A percentile compares a stretch with the other conserved stretches of the same genome.
phyloP scores from a whole-genome alignment of 1,284 basidiomycete species.

The Cryptococcus amylolentus region DNA sequence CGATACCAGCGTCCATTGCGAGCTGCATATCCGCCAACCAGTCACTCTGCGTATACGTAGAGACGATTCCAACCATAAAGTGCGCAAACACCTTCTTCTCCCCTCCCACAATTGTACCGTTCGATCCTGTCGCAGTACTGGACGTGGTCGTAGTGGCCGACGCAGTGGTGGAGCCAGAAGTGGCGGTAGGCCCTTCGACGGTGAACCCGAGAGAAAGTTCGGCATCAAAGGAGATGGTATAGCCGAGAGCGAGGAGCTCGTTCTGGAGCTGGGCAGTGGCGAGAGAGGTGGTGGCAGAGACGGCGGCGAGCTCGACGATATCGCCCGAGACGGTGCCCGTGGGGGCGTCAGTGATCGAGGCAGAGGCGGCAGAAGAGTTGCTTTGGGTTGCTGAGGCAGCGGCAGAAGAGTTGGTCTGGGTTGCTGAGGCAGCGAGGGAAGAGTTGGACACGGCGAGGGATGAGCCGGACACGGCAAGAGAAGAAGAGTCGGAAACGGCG shows the following conservation, averaged over 20 bases:
- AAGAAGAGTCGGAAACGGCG: slow-evolving; percentile 3
- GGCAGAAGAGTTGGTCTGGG: not conserved
- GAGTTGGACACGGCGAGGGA: not conserved
- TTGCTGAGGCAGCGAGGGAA: not conserved
- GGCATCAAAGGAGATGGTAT: not conserved
- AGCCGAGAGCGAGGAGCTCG: not conserved
- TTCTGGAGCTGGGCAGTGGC: not conserved
- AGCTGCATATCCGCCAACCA: slow-evolving; percentile 41
- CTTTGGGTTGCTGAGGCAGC: not conserved
- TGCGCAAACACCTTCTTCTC: slow-evolving; percentile 44
- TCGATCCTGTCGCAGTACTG: not conserved
- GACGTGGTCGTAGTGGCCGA: not conserved
- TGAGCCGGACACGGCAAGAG: not conserved
- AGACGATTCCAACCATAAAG: slow-evolving; percentile 46
- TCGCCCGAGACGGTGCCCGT: not conserved
- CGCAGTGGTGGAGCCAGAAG: not conserved
- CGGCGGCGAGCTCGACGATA: not conserved
- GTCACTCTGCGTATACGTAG: slow-evolving; percentile 27
- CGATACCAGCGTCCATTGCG: slow-evolving; percentile 42
- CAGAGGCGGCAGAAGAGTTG: not conserved
- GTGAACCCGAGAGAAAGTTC: not conserved
- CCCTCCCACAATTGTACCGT: no score
- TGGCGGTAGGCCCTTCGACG: not conserved
- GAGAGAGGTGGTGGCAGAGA: not conserved
- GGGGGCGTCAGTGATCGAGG: not conserved